Percentiles rank a stretch among this genome's conserved stretches.
Evolutionary conservation across 768 basidiomycete species (phyloP).

Genomic region (Ephemerocybe angulata): DNA sequence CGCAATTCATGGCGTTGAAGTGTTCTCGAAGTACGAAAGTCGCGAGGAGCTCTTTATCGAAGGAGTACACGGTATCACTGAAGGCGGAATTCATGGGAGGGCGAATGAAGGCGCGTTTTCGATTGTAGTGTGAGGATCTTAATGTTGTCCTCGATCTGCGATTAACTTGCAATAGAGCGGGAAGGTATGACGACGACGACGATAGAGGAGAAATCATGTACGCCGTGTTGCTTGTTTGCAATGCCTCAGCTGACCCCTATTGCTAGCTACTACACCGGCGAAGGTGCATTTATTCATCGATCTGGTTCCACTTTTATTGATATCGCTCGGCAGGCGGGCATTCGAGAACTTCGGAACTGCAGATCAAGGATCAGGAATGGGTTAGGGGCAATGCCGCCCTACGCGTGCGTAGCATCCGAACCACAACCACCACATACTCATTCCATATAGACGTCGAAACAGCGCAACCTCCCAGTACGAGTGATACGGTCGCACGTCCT

Average conservation of each 20-base stretch:
- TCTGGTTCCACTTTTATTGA: background rate
- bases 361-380: slow-evolving; percentile 1
- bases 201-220: slow-evolving; percentile 1
- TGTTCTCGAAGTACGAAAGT: background rate
- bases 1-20: background rate
- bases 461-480: background rate
- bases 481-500: background rate
- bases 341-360: background rate
- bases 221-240: background rate
- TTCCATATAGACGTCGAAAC: background rate
- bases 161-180: background rate
- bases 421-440: no score
- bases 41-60: background rate
- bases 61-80: background rate
- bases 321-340: background rate
- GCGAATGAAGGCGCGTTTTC: background rate
- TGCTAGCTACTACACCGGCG: background rate
- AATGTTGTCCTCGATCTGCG: background rate
- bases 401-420: background rate
- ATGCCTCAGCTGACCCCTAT: background rate
- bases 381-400: background rate
- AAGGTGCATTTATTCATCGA: background rate
- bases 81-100: background rate
- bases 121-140: background rate
- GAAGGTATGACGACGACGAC: slow-evolving; percentile 1